Base-by-base conservation (phyloP, 2,329 filamentous ascomycete genomes). In the Iodosphaeria phyllophila region DNA sequence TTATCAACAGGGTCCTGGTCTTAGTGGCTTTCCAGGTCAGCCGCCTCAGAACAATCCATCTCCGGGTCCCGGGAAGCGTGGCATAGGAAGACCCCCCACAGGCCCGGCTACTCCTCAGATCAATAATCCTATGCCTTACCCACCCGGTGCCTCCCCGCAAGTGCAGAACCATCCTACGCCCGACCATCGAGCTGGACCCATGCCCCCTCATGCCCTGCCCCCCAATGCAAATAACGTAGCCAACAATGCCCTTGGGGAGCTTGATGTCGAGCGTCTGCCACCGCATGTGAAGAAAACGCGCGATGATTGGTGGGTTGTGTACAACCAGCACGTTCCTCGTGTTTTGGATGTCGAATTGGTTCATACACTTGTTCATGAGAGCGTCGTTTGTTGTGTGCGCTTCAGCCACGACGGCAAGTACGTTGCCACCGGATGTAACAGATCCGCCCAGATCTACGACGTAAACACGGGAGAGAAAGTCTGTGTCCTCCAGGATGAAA, bases 391-490 rank as follows among this genome's bases (percentile, higher is more conserved):
- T 63, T 98, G 89, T 47, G 89, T 98, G 18, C 70, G 89, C 30
- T 98, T 98, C 60, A 95, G 86, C 47, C 70, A 78, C 28, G 89
- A 98, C 43, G 89, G 89, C 37, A 84, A 92, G 44, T 93, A 80
- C 39, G 78, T 98, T 28, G 89, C 89, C 6, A 98, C 89, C 5
- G 89, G 89, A 21, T 95, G 89, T 61, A 98, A 98, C 52, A 65
- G 84, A 34, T 92, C 83, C n/a, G 89, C 89, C n/a, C 86, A 95
- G 52, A 98, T 98, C 40, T 98, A 89, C 49, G 89, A 98, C 36
- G 86, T 95, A 20, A 64, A 70, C 40, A 77, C 70, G 10, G 89
- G 89, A 28, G 70, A 80, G 38, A 89, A 86, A 48, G 72, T 95
- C 26, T 89, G 80, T 36, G 75, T 89, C 30, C 60, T 95, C 17